These are phyloP conservation scores for Auriscalpium orientale DNA, from an alignment of 768 basidiomycete genomes.

Conservation along the genomic window DNA sequence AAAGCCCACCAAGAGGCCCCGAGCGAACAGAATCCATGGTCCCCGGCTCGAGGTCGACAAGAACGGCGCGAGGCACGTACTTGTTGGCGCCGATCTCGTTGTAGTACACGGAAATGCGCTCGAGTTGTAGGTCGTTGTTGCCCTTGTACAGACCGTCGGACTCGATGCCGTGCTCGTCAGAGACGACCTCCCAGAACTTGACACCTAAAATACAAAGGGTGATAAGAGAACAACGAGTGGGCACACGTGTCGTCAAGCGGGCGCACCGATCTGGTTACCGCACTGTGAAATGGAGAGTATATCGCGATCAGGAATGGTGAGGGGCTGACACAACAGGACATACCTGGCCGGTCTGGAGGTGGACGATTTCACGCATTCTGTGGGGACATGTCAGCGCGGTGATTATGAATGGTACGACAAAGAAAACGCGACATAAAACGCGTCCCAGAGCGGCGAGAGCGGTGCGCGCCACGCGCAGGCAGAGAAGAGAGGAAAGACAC, in stretches of 20 bases:
- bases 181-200: slow-evolving; percentile 97
- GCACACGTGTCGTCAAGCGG: slow-evolving; percentile 13
- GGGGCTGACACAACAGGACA: slow-evolving; percentile 15
- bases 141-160: slow-evolving; percentile 92
- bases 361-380: slow-evolving; percentile 99
- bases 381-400: slow-evolving; percentile 9
- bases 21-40: slow-evolving; percentile 92
- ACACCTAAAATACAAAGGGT: slow-evolving; percentile 48
- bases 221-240: not conserved
- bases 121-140: slow-evolving; percentile 89
- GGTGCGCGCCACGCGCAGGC: not conserved
- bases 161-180: slow-evolving; percentile 96
- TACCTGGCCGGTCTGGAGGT: slow-evolving; percentile 98
- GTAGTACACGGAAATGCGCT: slow-evolving; percentile 97
- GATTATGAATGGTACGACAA: slow-evolving; percentile 6
- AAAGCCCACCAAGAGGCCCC: slow-evolving; percentile 83
- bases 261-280: slow-evolving; percentile 97
- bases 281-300: slow-evolving; percentile 46
- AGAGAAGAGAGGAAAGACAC: not conserved
- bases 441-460: not conserved
- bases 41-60: slow-evolving; percentile 97
- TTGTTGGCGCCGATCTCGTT: slow-evolving; percentile 93
- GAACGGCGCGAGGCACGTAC: slow-evolving; percentile 96
- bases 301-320: slow-evolving; percentile 5
- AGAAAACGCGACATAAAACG: not conserved